Base-by-base conservation (phyloP, 106 monocot genomes). In the Allium sativum region DNA sequence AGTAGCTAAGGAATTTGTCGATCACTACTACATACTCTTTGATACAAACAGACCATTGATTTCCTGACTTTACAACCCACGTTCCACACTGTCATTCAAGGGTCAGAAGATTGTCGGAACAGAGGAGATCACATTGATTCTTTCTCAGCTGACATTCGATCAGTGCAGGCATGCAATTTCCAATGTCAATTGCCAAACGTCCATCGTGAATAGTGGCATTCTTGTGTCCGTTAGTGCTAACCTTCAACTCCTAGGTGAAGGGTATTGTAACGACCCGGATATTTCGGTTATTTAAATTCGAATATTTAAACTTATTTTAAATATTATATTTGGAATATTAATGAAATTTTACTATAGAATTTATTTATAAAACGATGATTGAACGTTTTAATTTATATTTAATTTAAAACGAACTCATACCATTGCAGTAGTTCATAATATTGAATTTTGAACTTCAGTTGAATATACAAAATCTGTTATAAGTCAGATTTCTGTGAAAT, bases 41-140 rank as follows among this genome's bases (percentile, higher is more conserved):
- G 81, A 86, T 57, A 69, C 72, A n/a, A 61, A 67, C 69, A 53
- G 82, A 0, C 22, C 63, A 12, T 48, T 74, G 9, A 69, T 86
- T 2, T 56, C 61, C 13, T 10, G 61, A 12, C 75, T 82, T 12
- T 82, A 86, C 69, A 42, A 61, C 53, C 40, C 13, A 14, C 61
- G 74, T 20, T 86, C 81, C 61, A 73, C 79, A 62, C 86, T 86
- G 62, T 76, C 86, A 40, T 86, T 86, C 53, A 82, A 86, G 50
- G 86, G 86, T 1, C 81, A 81, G 65, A 68, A 52, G 44, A 21
- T 70, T 12, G 46, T 22, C n/a, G 84, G 80, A 40, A 74, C 61
- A 15, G 84, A 71, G 47, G 80, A 80, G 70, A 85, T 85, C 59
- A 70, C 40, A 7, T 54, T 18, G 58, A 79, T 73, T 64, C 75